Evolutionary conservation across 1,284 basidiomycete species (phyloP).

Genomic region (Cryptococcus amylolentus): DNA sequence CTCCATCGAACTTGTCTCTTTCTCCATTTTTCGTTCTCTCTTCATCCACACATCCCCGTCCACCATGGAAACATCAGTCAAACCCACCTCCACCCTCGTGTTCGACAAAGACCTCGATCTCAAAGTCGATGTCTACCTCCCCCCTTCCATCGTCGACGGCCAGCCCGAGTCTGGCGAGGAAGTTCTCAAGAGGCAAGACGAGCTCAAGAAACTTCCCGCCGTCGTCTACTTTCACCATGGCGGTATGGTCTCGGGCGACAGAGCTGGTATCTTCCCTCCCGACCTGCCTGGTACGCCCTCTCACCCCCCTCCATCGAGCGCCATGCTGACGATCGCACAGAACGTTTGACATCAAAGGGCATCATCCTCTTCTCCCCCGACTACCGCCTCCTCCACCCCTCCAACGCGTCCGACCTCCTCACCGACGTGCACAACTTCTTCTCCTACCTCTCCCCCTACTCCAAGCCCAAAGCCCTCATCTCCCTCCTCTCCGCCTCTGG

Average conservation of each 20-base stretch:
- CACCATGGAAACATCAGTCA: too few relatives aligned
- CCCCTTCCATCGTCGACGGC: too few relatives aligned
- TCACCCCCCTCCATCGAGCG: too few relatives aligned
- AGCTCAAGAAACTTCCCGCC: background rate
- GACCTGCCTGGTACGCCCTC: background rate
- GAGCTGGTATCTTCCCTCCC: constrained; percentile 2
- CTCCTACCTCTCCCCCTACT: constrained; percentile 6
- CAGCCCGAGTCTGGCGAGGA: too few relatives aligned
- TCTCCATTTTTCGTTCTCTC: too few relatives aligned
- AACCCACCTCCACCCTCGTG: too few relatives aligned
- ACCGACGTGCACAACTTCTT: constrained; percentile 9
- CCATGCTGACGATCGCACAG: too few relatives aligned
- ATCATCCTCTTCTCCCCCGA: constrained; percentile 11
- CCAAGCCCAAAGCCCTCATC: background rate
- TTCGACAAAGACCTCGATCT: too few relatives aligned
- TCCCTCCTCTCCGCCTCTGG: background rate
- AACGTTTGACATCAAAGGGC: background rate
- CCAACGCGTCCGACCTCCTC: constrained; percentile 6
- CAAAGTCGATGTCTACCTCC: too few relatives aligned
- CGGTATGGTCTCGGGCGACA: constrained; percentile 3
- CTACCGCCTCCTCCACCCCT: constrained; percentile 12
- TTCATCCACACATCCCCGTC: too few relatives aligned
- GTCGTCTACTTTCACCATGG: constrained; percentile 9
- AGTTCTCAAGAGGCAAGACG: too few relatives aligned
- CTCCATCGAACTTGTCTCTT: too few relatives aligned